Conservation (phyloP, 129 eudicot species). For the Glebionis coronaria region DNA sequence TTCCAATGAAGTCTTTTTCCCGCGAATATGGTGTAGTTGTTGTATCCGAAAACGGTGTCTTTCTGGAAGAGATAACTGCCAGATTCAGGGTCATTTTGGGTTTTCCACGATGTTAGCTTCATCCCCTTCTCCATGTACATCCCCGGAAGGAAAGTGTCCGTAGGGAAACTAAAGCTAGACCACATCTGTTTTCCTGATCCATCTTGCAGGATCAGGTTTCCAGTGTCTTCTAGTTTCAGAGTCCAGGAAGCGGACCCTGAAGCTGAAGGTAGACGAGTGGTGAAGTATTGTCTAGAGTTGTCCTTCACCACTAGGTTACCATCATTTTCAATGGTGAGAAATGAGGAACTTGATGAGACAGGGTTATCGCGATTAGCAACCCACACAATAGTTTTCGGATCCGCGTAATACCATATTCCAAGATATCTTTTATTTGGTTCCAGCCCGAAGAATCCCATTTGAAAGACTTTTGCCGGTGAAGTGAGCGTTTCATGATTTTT, state of each 20-base stretch:
- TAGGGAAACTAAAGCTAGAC: constrained; percentile 53
- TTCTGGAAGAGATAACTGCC: constrained; percentile 45
- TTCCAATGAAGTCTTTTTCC: constrained; percentile 35
- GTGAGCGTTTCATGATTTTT: constrained; percentile 27
- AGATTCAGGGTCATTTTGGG: constrained; percentile 43
- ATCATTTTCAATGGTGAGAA: constrained; percentile 26
- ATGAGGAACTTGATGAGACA: constrained; percentile 1
- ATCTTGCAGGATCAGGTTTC: constrained; percentile 42
- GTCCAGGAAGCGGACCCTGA: constrained; percentile 19
- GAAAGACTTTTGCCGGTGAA: constrained; percentile 36
- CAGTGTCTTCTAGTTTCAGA: constrained; percentile 41
- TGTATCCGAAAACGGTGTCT: constrained; percentile 34
- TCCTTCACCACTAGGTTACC: constrained; percentile 41
- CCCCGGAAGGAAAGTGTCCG: constrained; percentile 64
- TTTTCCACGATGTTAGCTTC: constrained; percentile 57
- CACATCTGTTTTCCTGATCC: constrained; percentile 31
- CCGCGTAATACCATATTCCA: constrained; percentile 50
- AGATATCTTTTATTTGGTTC: constrained; percentile 28
- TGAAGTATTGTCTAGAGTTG: neutral
- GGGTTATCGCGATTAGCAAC: constrained; percentile 64
- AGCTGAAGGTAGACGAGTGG: constrained; percentile 16
- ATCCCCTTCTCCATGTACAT: constrained; percentile 41
- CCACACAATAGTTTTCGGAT: constrained; percentile 43
- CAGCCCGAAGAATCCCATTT: constrained; percentile 47
- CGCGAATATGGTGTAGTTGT: constrained; percentile 27